Base-by-base conservation (phyloP, 2,329 filamentous ascomycete genomes). In the Penicillium sp. region DNA sequence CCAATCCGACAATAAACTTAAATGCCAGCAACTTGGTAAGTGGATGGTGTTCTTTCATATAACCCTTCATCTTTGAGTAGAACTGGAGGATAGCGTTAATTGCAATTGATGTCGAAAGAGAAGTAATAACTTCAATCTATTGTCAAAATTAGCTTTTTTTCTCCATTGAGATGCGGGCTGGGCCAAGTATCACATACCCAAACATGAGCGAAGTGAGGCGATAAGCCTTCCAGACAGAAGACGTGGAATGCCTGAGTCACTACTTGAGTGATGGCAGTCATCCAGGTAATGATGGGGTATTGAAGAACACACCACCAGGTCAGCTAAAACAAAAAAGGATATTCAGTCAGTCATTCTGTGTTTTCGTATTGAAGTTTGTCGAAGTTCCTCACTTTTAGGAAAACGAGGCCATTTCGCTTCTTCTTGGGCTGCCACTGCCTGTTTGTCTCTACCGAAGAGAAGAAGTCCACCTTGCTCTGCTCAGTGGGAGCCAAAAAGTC, bases 401-500 rank as follows among this genome's bases (percentile, higher is more conserved):
- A 67, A 18, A 49, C 53, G 14, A 69, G 56, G 4, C 69, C 72
- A 39, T 72, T 56, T 3, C 54, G 56, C 44, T 67, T 71, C 48
- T 65, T 66, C 29, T 31, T 31, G 2, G 29, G 67, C 5, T 31
- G 29, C 29, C 29, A 31, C 10, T 34, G 32, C 14, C 11, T 10
- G 7, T 34, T 34, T 13, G 70, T 64, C 27, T 66, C 63, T 13
- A 34, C 6, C 32, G 32, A 34, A 4, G 68, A 59, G 51, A 78
- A 74, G 60, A 75, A 77, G 22, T 69, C 57, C 8, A 71, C 68
- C 7, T 72, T 66, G 22, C 65, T 65, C 11, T 62, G 53, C 14
- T 70, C 60, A 45, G 70, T 69, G 3, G 74, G 71, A 8, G 66
- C 72, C 4, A 79, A 62, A 45, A 72, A 78, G 40, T 76, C 75